Evolutionary conservation across 2,329 filamentous ascomycete species (phyloP).

Genomic region (Aureobasidium pullulans): DNA sequence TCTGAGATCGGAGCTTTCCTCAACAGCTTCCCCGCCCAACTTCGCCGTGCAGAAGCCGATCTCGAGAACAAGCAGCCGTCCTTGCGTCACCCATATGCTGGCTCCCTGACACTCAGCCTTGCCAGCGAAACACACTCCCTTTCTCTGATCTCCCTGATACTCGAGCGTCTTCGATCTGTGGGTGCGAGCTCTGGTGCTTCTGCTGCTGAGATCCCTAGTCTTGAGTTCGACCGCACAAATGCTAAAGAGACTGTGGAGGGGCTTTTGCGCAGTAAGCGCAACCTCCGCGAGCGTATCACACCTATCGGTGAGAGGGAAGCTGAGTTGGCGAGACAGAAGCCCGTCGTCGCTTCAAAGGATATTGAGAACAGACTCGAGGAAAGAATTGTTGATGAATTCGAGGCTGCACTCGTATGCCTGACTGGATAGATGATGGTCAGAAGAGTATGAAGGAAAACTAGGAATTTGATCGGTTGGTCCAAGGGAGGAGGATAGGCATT

Average conservation of each 20-base stretch:
- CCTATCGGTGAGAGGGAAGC: slow-evolving; percentile 66
- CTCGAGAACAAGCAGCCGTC: slow-evolving; percentile 54
- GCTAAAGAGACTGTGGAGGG: slow-evolving; percentile 79
- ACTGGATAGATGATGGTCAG: background rate
- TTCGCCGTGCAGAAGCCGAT: slow-evolving; percentile 62
- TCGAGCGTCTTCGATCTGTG: slow-evolving; percentile 56
- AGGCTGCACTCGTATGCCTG: slow-evolving; percentile 27
- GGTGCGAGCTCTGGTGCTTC: slow-evolving; percentile 57
- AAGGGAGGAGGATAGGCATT: background rate
- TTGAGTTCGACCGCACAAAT: slow-evolving; percentile 66
- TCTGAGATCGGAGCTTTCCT: slow-evolving; percentile 80
- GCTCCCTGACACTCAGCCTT: slow-evolving; percentile 63
- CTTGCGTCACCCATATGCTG: slow-evolving; percentile 37
- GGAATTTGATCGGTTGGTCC: background rate
- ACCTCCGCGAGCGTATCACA: slow-evolving; percentile 65
- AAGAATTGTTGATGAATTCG: slow-evolving; percentile 64
- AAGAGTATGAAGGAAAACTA: background rate
- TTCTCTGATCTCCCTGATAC: slow-evolving; percentile 64
- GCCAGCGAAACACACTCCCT: slow-evolving; percentile 74
- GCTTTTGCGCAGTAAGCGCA: slow-evolving; percentile 56
- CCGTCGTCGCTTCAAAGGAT: slow-evolving; percentile 25
- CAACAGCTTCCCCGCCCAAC: slow-evolving; percentile 77
- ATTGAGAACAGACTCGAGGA: slow-evolving; percentile 64
- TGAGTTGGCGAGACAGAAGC: slow-evolving; percentile 46
- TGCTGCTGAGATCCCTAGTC: slow-evolving; percentile 56